A percentile compares a stretch with the other conserved stretches of the same genome.
These are phyloP conservation scores for Papiliotrema laurentii DNA, from an alignment of 1,284 basidiomycete species.

Conservation along the genomic window DNA sequence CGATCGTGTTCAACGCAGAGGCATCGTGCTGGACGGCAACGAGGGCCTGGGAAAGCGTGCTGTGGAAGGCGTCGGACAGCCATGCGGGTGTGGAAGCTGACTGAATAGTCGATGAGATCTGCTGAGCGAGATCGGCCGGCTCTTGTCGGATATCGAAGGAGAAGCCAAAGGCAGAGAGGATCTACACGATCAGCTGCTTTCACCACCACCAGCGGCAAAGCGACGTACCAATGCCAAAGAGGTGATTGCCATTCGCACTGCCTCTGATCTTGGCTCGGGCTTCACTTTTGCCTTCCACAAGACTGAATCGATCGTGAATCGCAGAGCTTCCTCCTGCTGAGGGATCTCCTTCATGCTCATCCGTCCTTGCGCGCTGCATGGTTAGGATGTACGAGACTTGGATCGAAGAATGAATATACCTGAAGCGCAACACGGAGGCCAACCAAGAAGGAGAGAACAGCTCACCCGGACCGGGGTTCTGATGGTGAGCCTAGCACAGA, in stretches of 20 bases:
- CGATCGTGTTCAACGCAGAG: constrained; percentile 9
- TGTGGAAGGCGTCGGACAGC: not conserved
- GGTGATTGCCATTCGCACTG: constrained; percentile 11
- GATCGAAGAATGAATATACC: constrained; percentile 10
- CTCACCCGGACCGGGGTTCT: not conserved
- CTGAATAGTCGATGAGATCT: not conserved
- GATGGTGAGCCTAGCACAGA: not conserved
- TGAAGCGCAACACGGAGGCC: constrained; percentile 20
- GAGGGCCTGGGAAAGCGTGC: not conserved
- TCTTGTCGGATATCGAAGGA: not conserved
- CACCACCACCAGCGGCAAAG: no score
- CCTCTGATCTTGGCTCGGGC: constrained; percentile 9
- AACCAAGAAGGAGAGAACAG: constrained; percentile 31
- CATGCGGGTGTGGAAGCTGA: not conserved
- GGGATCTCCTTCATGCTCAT: constrained; percentile 29
- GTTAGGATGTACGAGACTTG: constrained; percentile 6
- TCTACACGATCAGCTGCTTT: no score
- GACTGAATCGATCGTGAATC: constrained; percentile 19
- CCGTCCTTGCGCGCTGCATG: constrained; percentile 13
- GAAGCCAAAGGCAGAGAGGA: not conserved
- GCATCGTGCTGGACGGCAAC: not conserved
- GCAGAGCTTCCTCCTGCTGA: constrained; percentile 30
- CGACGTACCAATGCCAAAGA: constrained; percentile 17
- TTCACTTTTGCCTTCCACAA: constrained; percentile 18
- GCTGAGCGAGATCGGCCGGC: not conserved